Conservation (phyloP, 495 filamentous ascomycete species). For the Chaetomium tenue region DNA sequence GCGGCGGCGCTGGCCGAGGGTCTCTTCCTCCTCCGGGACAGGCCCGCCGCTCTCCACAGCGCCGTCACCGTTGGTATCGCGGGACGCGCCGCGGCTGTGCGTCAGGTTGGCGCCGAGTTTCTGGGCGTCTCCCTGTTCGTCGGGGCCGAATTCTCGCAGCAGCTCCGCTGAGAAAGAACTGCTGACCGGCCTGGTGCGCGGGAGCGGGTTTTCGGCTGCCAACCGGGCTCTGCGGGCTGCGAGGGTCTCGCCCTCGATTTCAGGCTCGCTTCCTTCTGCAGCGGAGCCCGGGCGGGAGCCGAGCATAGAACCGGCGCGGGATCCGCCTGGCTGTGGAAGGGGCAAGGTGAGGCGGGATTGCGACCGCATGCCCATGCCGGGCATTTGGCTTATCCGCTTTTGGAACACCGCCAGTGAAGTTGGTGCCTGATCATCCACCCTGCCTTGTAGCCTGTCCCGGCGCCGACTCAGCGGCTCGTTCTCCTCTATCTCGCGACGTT, state of each 20-base stretch:
- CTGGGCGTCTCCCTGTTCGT: conserved; percentile 1
- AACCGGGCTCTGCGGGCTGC: conserved; percentile 71
- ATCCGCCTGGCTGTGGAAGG: conserved; percentile 18
- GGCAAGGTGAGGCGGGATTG: conserved; percentile 31
- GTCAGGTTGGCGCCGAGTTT: conserved; percentile 19
- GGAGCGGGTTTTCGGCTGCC: conserved; percentile 52
- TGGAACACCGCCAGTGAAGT: conserved; percentile 30
- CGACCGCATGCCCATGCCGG: conserved; percentile 27
- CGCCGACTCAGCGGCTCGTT: conserved; percentile 83
- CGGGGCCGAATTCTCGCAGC: conserved; percentile 64
- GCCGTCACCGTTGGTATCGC: neutral
- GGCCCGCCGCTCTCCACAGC: neutral
- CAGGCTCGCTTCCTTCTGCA: conserved; percentile 43
- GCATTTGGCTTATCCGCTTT: conserved; percentile 46
- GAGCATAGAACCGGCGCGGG: conserved; percentile 19
- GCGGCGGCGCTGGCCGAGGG: conserved; percentile 78
- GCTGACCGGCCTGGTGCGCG: conserved; percentile 59
- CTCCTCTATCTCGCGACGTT: conserved; percentile 80
- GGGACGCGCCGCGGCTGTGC: conserved; percentile 16
- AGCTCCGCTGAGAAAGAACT: conserved; percentile 78
- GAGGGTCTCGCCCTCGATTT: conserved; percentile 74
- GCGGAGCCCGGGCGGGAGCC: neutral
- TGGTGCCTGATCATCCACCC: conserved; percentile 27
- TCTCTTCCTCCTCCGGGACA: conserved; percentile 69
- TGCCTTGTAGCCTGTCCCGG: conserved; percentile 71